Base-by-base conservation (phyloP, 75 land plant species). In the Larix kaempferi region DNA sequence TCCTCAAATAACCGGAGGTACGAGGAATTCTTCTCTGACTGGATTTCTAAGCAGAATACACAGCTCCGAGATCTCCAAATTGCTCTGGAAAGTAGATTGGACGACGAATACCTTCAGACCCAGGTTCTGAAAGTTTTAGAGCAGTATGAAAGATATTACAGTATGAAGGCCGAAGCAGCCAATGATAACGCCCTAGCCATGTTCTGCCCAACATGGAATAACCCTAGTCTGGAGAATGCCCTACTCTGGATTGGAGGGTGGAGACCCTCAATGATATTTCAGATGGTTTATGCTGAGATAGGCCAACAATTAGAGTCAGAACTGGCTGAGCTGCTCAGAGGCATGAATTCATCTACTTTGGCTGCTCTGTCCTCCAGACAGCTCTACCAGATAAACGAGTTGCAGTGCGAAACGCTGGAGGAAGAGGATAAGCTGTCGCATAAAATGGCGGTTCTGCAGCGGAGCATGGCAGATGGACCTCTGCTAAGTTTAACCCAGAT, bases 191-290 rank as follows among this genome's bases (percentile, higher is more conserved):
- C 77, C n/a, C 56, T 87, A 16, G 56, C 56, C 8, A 83, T 82
- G 82, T 73, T 87, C 41, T 39, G 77, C 55, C 89, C 95, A 2
- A 33, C 84, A 12, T 92, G 95, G 95, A 74, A n/a, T 15, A 69
- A 63, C 59, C 56, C 81, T 14, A n/a, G n/a, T n/a, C 73, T 91
- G 13, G 93, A 93, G 82, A 84, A 85, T 56, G 81, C 88, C 5
- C 86, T 89, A 78, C 66, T 85, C 13, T 93, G 95, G 95, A 78
- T 86, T 10, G 95, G 89, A 58, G 95, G 93, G 5, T 93, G 91
- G 93, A 65, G 93, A 16, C 95, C 95, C 19, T 76, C 82, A 58
- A 72, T 80, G 62, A 89, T 87, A n/a, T 87, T 93, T 69, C 95
- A 93, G 54, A 73, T 93, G 52, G 74, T 85, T 35, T 91, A 87